These are phyloP conservation scores for Diplodia scrobiculata DNA, from an alignment of 2,329 filamentous ascomycete species.

Conservation along the genomic window DNA sequence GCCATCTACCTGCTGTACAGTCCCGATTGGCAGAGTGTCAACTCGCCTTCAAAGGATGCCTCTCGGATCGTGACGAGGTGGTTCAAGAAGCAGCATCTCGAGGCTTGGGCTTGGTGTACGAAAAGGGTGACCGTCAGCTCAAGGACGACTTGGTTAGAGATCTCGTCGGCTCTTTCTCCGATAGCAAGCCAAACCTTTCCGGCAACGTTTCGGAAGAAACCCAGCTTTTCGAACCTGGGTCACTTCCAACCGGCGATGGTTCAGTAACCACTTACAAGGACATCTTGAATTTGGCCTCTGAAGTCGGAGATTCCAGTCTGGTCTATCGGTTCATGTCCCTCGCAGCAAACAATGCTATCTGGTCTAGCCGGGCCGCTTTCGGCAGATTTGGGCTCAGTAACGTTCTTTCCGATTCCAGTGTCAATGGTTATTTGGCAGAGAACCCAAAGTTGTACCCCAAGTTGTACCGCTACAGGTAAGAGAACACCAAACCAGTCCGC, in stretches of 20 bases:
- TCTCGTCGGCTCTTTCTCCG: conserved; percentile 82
- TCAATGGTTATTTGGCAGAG: conserved; percentile 66
- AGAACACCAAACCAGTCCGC: neutral
- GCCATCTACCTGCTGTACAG: conserved; percentile 74
- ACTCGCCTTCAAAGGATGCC: conserved; percentile 80
- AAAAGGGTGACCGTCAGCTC: conserved; percentile 79
- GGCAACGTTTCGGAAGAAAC: conserved; percentile 87
- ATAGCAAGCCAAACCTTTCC: conserved; percentile 67
- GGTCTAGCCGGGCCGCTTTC: conserved; percentile 96
- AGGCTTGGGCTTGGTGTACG: conserved; percentile 89
- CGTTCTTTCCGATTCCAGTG: conserved; percentile 81
- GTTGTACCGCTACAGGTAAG: conserved; percentile 77
- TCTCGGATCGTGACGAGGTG: conserved; percentile 86
- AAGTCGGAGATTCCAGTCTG: conserved; percentile 93
- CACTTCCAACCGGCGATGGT: conserved; percentile 84
- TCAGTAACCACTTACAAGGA: conserved; percentile 96
- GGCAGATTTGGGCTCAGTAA: conserved; percentile 89
- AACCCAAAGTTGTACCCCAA: conserved; percentile 96
- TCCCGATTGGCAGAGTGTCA: conserved; percentile 75
- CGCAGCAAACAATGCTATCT: conserved; percentile 92
- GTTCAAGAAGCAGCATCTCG: conserved; percentile 94
- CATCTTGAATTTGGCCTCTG: conserved; percentile 91
- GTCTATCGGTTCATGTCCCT: conserved; percentile 99
- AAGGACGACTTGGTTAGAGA: conserved; percentile 84
- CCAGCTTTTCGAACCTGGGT: conserved; percentile 88